Conservation (phyloP, 1,284 basidiomycete species). For the Inonotus hispidus region DNA sequence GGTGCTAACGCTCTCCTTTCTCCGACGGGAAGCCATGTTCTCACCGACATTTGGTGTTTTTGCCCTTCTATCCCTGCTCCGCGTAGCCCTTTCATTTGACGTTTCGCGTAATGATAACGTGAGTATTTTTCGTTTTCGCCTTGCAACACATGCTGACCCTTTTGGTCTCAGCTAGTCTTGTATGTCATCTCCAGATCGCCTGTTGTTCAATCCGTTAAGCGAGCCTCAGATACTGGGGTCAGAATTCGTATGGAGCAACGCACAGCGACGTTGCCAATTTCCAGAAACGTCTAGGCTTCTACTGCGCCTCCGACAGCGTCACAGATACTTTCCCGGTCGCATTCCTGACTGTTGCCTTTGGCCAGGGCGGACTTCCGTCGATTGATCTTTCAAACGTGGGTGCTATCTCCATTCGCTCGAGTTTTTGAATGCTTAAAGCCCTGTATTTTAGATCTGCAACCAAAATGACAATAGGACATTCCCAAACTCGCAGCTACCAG, state of each 20-base stretch:
- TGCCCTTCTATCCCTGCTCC: conserved; percentile 1
- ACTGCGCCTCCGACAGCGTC: conserved; percentile 31
- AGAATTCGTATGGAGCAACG: conserved; percentile 55
- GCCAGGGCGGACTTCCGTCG: conserved; percentile 48
- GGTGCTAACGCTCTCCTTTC: neutral
- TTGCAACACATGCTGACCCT: neutral
- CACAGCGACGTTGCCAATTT: conserved; percentile 40
- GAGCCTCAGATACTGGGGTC: conserved; percentile 33
- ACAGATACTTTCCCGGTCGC: conserved; percentile 54
- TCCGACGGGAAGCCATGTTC: neutral
- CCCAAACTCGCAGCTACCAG: conserved; percentile 48
- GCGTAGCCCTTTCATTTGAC: conserved; percentile 22
- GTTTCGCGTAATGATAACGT: conserved; percentile 27
- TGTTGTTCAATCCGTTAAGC: neutral
- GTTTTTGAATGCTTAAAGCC: neutral
- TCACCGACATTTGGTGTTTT: neutral
- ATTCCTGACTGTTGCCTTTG: conserved; percentile 54
- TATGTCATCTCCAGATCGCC: neutral
- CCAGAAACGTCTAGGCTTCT: conserved; percentile 44
- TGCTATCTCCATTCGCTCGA: neutral
- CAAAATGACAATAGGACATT: conserved; percentile 37
- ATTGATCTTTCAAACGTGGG: conserved; percentile 57
- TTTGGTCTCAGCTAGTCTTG: neutral
- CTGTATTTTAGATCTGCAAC: conserved; percentile 45
- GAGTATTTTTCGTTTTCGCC: conserved; percentile 8